Evolutionary conservation across 202 grass and related monocot genomes (phyloP).

Genomic region (Schoenoplectus triqueter): DNA sequence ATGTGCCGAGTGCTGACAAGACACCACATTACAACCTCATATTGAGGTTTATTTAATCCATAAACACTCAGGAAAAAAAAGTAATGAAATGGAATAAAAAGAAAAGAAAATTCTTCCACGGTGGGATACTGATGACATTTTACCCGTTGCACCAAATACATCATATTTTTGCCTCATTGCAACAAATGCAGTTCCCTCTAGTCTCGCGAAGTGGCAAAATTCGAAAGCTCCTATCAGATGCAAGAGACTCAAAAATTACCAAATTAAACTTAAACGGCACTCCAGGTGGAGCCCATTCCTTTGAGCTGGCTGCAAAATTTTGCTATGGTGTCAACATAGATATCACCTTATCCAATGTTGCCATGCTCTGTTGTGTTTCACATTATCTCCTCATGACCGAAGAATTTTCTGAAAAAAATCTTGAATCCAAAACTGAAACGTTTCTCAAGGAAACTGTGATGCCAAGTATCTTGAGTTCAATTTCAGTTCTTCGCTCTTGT

Average conservation of each 20-base stretch:
- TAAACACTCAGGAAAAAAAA: neutral
- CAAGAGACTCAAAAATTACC: constrained; percentile 75
- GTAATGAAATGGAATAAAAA: neutral
- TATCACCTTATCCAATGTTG: constrained; percentile 65
- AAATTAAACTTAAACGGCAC: constrained; percentile 70
- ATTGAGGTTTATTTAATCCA: neutral
- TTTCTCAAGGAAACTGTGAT: constrained; percentile 73
- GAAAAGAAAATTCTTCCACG: neutral
- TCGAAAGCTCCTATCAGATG: constrained; percentile 67
- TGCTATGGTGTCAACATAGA: constrained; percentile 89
- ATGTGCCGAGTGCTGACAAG: neutral
- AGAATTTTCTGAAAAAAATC: constrained; percentile 79
- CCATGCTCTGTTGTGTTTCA: constrained; percentile 70
- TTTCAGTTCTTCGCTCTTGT: constrained; percentile 78
- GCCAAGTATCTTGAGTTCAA: constrained; percentile 60
- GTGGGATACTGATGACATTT: neutral
- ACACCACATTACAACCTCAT: neutral
- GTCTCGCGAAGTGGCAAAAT: constrained; percentile 95
- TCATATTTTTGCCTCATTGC: neutral
- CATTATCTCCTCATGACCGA: constrained; percentile 96
- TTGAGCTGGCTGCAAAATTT: constrained; percentile 94
- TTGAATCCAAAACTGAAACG: constrained; percentile 64
- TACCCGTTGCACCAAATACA: neutral
- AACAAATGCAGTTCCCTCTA: constrained; percentile 79
- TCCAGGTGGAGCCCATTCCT: constrained; percentile 67